Conservation (phyloP, 805 yeast genomes). For the Monosporozyma servazzii region DNA sequence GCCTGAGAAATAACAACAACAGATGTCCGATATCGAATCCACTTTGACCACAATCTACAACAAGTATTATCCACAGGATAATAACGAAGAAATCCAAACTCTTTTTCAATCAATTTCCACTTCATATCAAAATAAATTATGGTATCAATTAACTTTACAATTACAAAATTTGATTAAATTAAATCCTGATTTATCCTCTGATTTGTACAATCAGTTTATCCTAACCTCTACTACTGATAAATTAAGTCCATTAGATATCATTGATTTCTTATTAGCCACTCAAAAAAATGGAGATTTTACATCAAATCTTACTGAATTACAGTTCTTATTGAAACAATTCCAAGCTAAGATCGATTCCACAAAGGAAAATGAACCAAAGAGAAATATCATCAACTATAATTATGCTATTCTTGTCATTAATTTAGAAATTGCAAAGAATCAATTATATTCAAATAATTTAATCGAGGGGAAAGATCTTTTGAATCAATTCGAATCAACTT, state of each 20-base stretch:
- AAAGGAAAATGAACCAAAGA: not conserved
- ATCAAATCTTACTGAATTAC: not conserved
- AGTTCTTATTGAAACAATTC: not conserved
- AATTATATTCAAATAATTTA: constrained; percentile 45
- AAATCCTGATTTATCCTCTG: not conserved
- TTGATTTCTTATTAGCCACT: not conserved
- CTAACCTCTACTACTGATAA: not conserved
- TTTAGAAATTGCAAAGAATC: constrained; percentile 67
- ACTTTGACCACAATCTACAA: not conserved
- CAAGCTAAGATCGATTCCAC: not conserved
- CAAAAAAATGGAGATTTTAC: not conserved
- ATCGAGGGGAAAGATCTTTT: constrained; percentile 59
- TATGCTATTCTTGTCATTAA: constrained; percentile 36
- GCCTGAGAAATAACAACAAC: no score
- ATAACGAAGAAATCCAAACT: not conserved
- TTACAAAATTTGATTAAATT: not conserved
- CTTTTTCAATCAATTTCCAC: not conserved
- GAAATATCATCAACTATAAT: not conserved
- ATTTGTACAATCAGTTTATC: not conserved
- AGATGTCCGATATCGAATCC: not conserved
- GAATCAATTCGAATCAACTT: constrained; percentile 43
- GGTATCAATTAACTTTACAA: not conserved
- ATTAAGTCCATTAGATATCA: not conserved
- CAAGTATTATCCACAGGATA: not conserved
- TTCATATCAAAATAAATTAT: not conserved